Evolutionary conservation across 164 flowering plant species (phyloP).

Genomic region (Chimonanthus praecox): DNA sequence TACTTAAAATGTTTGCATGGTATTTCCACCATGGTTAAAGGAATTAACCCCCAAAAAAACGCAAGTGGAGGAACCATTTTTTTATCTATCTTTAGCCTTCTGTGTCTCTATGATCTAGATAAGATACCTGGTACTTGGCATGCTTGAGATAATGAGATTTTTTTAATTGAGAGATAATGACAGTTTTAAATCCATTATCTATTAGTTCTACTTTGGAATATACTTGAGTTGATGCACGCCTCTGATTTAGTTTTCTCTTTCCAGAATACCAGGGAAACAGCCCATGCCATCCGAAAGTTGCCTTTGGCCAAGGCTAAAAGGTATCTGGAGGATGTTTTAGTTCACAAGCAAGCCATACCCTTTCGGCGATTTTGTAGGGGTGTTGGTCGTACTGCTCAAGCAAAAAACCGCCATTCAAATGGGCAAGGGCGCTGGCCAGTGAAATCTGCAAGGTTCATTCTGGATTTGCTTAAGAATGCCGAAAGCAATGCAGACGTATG

Average conservation of each 20-base stretch:
- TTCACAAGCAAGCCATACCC: constrained; percentile 91
- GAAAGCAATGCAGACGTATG: constrained; percentile 94
- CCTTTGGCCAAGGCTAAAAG: constrained; percentile 77
- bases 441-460: constrained; percentile 77
- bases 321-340: constrained; percentile 84
- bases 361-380: constrained; percentile 90
- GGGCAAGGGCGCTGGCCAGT: constrained; percentile 98
- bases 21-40: too few relatives aligned
- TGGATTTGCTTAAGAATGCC: constrained; percentile 90
- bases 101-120: too few relatives aligned
- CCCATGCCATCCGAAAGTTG: constrained; percentile 63
- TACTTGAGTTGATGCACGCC: neutral
- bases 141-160: too few relatives aligned
- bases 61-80: too few relatives aligned
- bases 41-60: too few relatives aligned
- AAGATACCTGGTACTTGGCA: too few relatives aligned
- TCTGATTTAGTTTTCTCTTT: neutral
- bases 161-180: too few relatives aligned
- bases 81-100: too few relatives aligned
- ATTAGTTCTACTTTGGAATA: neutral
- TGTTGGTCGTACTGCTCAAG: constrained; percentile 97
- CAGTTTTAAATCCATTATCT: neutral
- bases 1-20: too few relatives aligned
- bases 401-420: constrained; percentile 83
- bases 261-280: constrained; percentile 92